Conservation (phyloP, 768 basidiomycete genomes). For the Royoungia palumana region DNA sequence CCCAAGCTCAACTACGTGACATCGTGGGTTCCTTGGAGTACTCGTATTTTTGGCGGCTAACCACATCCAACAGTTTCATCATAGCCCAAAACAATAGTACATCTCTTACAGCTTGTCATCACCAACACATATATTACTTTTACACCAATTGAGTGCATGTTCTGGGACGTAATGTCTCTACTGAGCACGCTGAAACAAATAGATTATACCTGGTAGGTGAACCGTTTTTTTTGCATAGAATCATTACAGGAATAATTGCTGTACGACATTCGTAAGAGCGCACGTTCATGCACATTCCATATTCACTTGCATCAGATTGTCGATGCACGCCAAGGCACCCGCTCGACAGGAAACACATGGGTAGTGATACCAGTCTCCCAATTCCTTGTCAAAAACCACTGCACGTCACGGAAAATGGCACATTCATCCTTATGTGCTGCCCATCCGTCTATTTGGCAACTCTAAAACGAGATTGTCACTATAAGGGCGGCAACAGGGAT, state of each 20-base stretch:
- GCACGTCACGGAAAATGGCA: constrained; percentile 24
- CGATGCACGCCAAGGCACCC: constrained; percentile 13
- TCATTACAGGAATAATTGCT: not conserved
- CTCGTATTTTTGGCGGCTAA: constrained; percentile 3
- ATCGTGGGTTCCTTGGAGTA: constrained; percentile 50
- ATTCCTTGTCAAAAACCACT: constrained; percentile 29
- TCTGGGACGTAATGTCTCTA: not conserved
- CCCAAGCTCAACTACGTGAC: constrained; percentile 80
- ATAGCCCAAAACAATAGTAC: constrained; percentile 26
- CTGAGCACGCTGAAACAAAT: constrained; percentile 1
- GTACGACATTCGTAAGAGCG: not conserved
- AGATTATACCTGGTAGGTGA: constrained; percentile 2
- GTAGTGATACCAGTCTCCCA: constrained; percentile 20
- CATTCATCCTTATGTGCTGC: constrained; percentile 21
- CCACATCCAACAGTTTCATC: constrained; percentile 25
- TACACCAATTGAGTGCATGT: constrained; percentile 1
- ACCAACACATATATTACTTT: constrained; percentile 8
- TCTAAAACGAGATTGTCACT: constrained; percentile 13
- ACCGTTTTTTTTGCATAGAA: not conserved
- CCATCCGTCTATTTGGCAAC: constrained; percentile 25
- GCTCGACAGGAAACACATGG: constrained; percentile 21
- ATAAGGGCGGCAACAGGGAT: not conserved
- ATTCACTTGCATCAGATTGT: constrained; percentile 2
- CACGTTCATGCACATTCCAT: constrained; percentile 1
- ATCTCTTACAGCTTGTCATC: not conserved